phyloP scores from a whole-genome alignment of 768 basidiomycete genomes.

The Russula ochroleuca region DNA sequence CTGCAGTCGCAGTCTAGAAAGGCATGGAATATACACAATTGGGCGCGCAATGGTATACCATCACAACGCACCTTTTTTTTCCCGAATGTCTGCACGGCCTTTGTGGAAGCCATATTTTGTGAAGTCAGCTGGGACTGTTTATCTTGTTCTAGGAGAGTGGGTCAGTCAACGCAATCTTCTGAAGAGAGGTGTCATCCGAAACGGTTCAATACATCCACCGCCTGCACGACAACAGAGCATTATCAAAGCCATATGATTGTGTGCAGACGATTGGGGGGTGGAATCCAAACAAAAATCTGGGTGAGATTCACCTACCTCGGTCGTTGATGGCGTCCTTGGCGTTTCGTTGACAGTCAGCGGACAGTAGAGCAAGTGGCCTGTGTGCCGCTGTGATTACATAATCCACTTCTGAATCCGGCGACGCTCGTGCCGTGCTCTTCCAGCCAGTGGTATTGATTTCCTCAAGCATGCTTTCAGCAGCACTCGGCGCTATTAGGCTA shows the following conservation, averaged over 20 bases:
- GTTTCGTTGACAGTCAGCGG: constrained; percentile 29
- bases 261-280: constrained; percentile 7
- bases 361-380: not conserved
- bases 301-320: constrained; percentile 41
- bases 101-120: constrained; percentile 62
- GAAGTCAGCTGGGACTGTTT: constrained; percentile 28
- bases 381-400: constrained; percentile 2
- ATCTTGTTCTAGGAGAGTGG: constrained; percentile 24
- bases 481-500: not conserved
- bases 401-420: not conserved
- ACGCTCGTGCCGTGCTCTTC: not conserved
- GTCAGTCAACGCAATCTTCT: constrained; percentile 22
- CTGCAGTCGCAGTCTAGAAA: constrained; percentile 89
- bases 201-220: constrained; percentile 40
- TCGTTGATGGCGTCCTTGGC: constrained; percentile 31
- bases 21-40: constrained; percentile 10
- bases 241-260: not conserved
- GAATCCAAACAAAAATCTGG: constrained; percentile 3
- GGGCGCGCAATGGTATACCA: constrained; percentile 11
- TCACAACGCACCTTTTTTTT: constrained; percentile 87
- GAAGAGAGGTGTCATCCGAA: constrained; percentile 38
- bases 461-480: constrained; percentile 15
- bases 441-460: not conserved
- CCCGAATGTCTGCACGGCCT: constrained; percentile 98
- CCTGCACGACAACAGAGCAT: constrained; percentile 20